A percentile compares a stretch with the other conserved stretches of the same genome.
These are phyloP conservation scores for Pistacia atlantica DNA, from an alignment of 345 rosid genomes.

Conservation along the genomic window DNA sequence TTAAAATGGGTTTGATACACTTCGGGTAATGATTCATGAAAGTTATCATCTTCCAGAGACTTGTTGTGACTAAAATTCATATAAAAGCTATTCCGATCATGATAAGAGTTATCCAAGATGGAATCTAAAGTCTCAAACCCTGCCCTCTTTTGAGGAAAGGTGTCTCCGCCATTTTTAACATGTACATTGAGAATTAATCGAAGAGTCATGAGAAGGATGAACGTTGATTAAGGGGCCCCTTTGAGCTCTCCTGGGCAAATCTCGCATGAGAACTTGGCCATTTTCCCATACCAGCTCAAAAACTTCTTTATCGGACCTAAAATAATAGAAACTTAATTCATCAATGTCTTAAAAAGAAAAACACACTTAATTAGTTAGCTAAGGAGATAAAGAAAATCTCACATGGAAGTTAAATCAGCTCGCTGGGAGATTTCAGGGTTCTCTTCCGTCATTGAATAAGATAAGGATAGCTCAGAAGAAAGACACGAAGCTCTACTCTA, in stretches of 20 bases:
- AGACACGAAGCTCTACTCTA: neutral
- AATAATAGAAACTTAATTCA: neutral
- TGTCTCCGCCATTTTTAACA: neutral
- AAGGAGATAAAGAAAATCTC: constrained; percentile 5
- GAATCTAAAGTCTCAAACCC: constrained; percentile 14
- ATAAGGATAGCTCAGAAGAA: neutral
- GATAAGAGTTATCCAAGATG: neutral
- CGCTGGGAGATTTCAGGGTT: constrained; percentile 1
- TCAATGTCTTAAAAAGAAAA: neutral
- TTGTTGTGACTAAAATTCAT: neutral
- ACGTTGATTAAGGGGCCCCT: constrained; percentile 9
- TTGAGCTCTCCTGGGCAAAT: constrained; percentile 16
- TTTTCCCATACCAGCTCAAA: constrained; percentile 43
- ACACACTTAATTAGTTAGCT: neutral
- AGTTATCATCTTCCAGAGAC: neutral
- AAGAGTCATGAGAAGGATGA: neutral
- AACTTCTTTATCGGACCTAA: constrained; percentile 46
- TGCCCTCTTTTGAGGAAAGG: constrained; percentile 8
- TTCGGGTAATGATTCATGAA: constrained; percentile 8
- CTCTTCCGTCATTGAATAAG: neutral
- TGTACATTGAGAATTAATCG: neutral
- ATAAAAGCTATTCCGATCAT: neutral
- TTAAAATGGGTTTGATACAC: constrained; percentile 8
- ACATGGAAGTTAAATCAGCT: constrained; percentile 23
- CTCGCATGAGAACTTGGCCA: constrained; percentile 30